These are phyloP conservation scores for Talaromyces stipitatus DNA, from an alignment of 495 filamentous ascomycete genomes.

Conservation along the genomic window DNA sequence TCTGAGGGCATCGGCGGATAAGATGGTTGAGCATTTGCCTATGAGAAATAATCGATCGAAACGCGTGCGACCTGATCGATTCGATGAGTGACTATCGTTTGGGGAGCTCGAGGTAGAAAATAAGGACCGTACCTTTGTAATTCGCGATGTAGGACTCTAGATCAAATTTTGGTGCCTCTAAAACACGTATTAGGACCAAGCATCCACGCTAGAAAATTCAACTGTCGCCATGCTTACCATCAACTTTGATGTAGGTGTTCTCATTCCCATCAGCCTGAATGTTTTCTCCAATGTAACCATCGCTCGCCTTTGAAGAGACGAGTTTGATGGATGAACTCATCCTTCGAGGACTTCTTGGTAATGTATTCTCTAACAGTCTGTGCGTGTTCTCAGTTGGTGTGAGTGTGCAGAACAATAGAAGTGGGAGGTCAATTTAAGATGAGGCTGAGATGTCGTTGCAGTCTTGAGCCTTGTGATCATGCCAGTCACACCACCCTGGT, in stretches of 20 bases:
- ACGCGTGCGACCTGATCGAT: slow-evolving; percentile 53
- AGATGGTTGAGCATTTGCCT: slow-evolving; percentile 64
- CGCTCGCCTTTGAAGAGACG: background rate
- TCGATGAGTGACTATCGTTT: slow-evolving; percentile 3
- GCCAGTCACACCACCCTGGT: background rate
- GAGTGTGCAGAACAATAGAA: background rate
- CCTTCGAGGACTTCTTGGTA: background rate
- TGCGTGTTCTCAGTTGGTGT: background rate
- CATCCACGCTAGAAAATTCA: background rate
- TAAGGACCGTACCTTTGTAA: slow-evolving; percentile 59
- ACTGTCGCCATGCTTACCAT: slow-evolving; percentile 14
- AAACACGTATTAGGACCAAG: background rate
- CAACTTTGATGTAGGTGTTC: slow-evolving; percentile 19
- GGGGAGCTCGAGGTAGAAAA: slow-evolving; percentile 1
- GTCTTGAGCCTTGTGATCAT: background rate
- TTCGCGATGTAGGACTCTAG: slow-evolving; percentile 88
- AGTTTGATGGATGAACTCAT: background rate
- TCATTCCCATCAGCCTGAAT: background rate
- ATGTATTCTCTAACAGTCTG: background rate
- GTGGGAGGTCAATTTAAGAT: background rate
- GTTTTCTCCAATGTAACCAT: background rate
- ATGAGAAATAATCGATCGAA: slow-evolving; percentile 77
- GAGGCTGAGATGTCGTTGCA: background rate
- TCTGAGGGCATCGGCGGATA: slow-evolving; percentile 75
- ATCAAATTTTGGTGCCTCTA: slow-evolving; percentile 84